Evolutionary conservation across 768 basidiomycete species (phyloP).

Genomic region (Megacollybia marginata): DNA sequence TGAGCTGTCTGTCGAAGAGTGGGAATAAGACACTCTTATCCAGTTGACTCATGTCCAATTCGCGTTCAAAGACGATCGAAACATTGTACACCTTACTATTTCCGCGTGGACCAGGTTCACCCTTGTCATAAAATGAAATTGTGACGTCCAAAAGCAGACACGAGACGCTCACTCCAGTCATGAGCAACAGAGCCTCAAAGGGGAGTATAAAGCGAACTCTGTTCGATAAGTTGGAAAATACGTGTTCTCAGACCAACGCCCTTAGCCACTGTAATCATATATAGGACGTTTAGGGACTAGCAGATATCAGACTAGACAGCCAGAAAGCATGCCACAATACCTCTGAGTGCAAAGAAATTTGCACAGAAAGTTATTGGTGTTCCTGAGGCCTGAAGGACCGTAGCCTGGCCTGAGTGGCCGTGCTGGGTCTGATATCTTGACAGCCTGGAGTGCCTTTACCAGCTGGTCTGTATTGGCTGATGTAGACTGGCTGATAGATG

Average conservation of each 20-base stretch:
- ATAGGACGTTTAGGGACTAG: slow-evolving; percentile 33
- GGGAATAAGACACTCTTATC: slow-evolving; percentile 21
- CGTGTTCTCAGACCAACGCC: slow-evolving; percentile 38
- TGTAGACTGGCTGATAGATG: neutral
- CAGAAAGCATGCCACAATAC: neutral
- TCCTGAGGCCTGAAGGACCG: slow-evolving; percentile 46
- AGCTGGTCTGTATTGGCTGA: slow-evolving; percentile 25
- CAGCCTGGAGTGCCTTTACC: slow-evolving; percentile 28
- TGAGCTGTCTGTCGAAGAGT: neutral
- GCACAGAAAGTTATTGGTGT: slow-evolving; percentile 42
- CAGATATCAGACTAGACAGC: neutral
- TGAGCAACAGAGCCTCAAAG: slow-evolving; percentile 42
- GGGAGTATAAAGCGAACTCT: slow-evolving; percentile 23
- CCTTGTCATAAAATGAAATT: slow-evolving; percentile 35
- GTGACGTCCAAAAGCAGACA: slow-evolving; percentile 36
- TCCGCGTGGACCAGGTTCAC: slow-evolving; percentile 24
- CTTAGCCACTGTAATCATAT: slow-evolving; percentile 47
- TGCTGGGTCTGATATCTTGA: slow-evolving; percentile 21
- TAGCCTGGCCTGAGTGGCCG: slow-evolving; percentile 51
- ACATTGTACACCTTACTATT: slow-evolving; percentile 35
- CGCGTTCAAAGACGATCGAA: slow-evolving; percentile 31
- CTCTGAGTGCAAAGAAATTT: slow-evolving; percentile 53
- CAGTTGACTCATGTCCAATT: slow-evolving; percentile 28
- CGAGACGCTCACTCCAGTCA: slow-evolving; percentile 38
- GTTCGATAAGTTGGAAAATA: slow-evolving; percentile 50